These are phyloP conservation scores for Paramecium pentaurelia DNA, from an alignment of 73 alveolate species.

Conservation along the genomic window DNA sequence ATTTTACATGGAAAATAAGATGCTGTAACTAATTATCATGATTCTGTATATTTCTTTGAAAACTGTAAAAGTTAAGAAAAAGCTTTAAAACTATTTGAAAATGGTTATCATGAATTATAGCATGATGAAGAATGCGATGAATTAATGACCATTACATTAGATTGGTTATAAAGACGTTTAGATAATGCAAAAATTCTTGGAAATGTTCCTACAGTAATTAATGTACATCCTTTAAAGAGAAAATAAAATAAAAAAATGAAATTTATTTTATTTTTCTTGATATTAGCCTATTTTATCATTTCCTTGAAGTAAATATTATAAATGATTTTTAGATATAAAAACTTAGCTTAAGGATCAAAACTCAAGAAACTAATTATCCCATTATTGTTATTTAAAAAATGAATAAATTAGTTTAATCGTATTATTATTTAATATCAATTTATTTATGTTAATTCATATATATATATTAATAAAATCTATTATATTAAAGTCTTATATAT, in stretches of 20 bases:
- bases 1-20: conserved; percentile 71
- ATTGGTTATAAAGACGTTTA: conserved; percentile 52
- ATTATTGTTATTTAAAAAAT: background rate
- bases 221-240: background rate
- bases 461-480: too few species aligned
- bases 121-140: conserved; percentile 69
- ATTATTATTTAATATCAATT: background rate
- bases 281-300: background rate
- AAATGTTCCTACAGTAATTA: background rate
- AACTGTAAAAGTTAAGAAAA: conserved; percentile 60
- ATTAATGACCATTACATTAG: conserved; percentile 31
- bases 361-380: background rate
- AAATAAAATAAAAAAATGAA: background rate
- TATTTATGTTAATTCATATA: background rate
- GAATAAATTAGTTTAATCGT: background rate
- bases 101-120: conserved; percentile 60
- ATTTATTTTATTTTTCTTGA: background rate
- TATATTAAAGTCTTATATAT: too few species aligned
- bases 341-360: background rate
- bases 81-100: conserved; percentile 51
- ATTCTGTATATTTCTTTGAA: conserved; percentile 60
- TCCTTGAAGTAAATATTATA: background rate
- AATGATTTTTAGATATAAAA: background rate
- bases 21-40: conserved; percentile 55
- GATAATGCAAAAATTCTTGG: conserved; percentile 55